Evolutionary conservation across 129 eudicot species (phyloP).

Genomic region (Silybum marianum): DNA sequence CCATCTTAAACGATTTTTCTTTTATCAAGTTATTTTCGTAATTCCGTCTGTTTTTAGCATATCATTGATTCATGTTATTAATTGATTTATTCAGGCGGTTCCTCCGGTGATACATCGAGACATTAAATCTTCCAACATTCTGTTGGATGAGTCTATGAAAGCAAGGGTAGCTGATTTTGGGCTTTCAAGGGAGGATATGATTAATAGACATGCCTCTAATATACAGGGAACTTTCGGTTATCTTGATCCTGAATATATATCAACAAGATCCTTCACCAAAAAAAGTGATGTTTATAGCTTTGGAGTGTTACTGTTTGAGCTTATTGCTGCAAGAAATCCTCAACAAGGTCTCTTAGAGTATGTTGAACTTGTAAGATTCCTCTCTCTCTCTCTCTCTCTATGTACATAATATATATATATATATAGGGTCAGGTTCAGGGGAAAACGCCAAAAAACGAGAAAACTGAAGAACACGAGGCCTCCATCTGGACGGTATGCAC

Average conservation of each 20-base stretch:
- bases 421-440: no score
- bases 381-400: background rate
- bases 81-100: conserved; percentile 56
- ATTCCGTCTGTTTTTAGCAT: no score
- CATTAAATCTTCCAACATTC: conserved; percentile 88
- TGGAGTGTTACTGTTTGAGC: conserved; percentile 86
- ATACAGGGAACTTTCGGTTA: conserved; percentile 91
- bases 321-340: conserved; percentile 84
- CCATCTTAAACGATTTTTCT: no score
- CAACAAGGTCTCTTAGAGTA: conserved; percentile 88
- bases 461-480: no score
- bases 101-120: conserved; percentile 96
- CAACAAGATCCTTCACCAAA: conserved; percentile 88
- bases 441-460: no score
- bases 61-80: background rate
- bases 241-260: conserved; percentile 94
- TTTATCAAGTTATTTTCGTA: background rate
- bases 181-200: conserved; percentile 90
- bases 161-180: conserved; percentile 97
- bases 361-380: conserved; percentile 74
- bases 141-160: conserved; percentile 90
- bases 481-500: no score
- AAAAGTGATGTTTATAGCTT: conserved; percentile 91
- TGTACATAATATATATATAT: no score
- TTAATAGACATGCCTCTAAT: conserved; percentile 64